These are phyloP conservation scores for Entophlyctis luteolus DNA, from an alignment of 192 early-diverging fungal species.

Conservation along the genomic window DNA sequence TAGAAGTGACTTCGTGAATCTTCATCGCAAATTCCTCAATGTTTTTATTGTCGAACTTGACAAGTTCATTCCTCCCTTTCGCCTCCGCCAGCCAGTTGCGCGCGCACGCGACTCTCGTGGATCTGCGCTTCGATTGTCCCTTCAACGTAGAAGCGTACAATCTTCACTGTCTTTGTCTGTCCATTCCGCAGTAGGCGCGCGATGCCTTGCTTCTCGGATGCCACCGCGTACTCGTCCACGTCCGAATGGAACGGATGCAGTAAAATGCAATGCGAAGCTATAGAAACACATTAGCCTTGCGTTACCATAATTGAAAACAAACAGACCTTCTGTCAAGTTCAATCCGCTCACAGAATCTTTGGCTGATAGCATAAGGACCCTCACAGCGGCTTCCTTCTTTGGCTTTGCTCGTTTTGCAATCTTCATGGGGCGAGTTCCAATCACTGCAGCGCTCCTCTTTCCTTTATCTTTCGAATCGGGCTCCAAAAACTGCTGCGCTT, in stretches of 20 bases:
- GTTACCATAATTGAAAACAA: neutral
- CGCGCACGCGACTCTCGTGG: conserved; percentile 14
- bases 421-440: neutral
- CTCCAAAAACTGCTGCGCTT: neutral
- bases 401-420: neutral
- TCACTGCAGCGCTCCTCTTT: neutral
- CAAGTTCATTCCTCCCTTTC: no score
- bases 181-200: conserved; percentile 23
- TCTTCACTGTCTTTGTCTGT: conserved; percentile 22
- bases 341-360: conserved; percentile 28
- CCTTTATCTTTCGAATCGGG: neutral
- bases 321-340: conserved; percentile 28
- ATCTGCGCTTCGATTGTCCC: conserved; percentile 12
- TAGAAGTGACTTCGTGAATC: conserved; percentile 85
- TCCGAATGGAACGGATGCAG: conserved; percentile 18
- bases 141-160: conserved; percentile 20
- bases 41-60: neutral
- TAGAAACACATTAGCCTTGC: neutral
- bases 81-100: no score
- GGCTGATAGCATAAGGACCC: conserved; percentile 24
- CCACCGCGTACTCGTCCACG: conserved; percentile 21
- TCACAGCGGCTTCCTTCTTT: no score
- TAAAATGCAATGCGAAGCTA: conserved; percentile 26
- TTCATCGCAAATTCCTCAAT: conserved; percentile 71
- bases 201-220: conserved; percentile 23